Conservation (phyloP, 2,329 filamentous ascomycete species). For the Aureobasidium sp. region DNA sequence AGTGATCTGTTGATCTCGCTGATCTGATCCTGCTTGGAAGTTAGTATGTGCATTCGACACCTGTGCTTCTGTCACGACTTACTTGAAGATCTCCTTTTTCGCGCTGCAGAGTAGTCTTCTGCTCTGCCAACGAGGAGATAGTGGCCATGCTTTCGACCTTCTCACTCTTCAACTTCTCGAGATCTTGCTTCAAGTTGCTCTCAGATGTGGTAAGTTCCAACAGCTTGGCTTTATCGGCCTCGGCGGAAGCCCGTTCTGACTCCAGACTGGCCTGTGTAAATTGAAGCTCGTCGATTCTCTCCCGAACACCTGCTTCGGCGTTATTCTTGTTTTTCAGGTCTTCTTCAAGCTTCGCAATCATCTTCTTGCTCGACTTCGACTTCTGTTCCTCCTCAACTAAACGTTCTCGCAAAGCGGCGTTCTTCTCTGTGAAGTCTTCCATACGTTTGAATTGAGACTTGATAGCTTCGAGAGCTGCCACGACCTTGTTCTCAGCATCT, state of each 20-base stretch:
- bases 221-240: background rate
- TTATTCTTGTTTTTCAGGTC: background rate
- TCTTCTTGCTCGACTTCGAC: background rate
- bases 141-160: background rate
- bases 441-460: background rate
- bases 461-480: background rate
- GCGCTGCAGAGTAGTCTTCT: background rate
- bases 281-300: background rate
- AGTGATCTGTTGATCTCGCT: background rate
- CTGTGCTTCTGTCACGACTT: background rate
- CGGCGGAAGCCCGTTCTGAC: background rate
- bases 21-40: background rate
- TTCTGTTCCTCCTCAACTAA: background rate
- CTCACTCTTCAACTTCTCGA: conserved; percentile 4
- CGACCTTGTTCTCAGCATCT: background rate
- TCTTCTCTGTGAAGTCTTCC: conserved; percentile 3
- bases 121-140: conserved; percentile 5
- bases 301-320: background rate
- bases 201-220: background rate
- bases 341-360: background rate
- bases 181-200: background rate
- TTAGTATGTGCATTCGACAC: background rate
- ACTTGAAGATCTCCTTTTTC: conserved; percentile 16
- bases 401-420: background rate
- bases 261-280: background rate